phyloP scores from a whole-genome alignment of 768 basidiomycete species.

The Mycena capillaripes region DNA sequence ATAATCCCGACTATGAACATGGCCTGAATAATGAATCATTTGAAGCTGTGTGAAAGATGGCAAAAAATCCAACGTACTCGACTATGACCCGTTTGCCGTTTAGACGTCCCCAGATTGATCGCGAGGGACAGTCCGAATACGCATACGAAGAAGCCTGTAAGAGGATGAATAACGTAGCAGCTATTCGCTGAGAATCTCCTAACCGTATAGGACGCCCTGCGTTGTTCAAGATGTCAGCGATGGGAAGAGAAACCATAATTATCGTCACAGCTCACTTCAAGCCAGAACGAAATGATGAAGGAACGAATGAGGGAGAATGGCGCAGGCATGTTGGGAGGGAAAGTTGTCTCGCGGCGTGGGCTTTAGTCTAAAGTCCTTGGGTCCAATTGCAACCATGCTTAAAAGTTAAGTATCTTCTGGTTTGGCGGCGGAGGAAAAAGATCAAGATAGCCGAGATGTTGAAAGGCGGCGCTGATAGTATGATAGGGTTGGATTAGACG shows the following conservation, averaged over 20 bases:
- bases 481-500: too few relatives aligned
- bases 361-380: too few relatives aligned
- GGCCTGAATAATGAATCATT: not conserved
- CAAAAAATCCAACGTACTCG: not conserved
- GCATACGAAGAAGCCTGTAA: slow-evolving; percentile 12
- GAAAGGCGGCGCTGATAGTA: too few relatives aligned
- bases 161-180: not conserved
- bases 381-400: too few relatives aligned
- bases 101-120: slow-evolving; percentile 3
- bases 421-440: too few relatives aligned
- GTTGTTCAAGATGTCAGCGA: not conserved
- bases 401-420: too few relatives aligned
- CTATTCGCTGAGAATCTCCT: not conserved
- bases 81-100: slow-evolving; percentile 16
- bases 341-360: too few relatives aligned
- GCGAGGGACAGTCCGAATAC: slow-evolving; percentile 12
- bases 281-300: slow-evolving; percentile 15
- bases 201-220: slow-evolving; percentile 14
- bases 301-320: not conserved
- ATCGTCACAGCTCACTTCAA: not conserved
- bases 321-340: not conserved
- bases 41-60: too few relatives aligned
- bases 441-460: too few relatives aligned
- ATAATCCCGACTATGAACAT: slow-evolving; percentile 9
- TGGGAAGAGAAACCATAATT: not conserved